These are phyloP conservation scores for Didymella exigua DNA, from an alignment of 2,329 filamentous ascomycete genomes.

Conservation along the genomic window DNA sequence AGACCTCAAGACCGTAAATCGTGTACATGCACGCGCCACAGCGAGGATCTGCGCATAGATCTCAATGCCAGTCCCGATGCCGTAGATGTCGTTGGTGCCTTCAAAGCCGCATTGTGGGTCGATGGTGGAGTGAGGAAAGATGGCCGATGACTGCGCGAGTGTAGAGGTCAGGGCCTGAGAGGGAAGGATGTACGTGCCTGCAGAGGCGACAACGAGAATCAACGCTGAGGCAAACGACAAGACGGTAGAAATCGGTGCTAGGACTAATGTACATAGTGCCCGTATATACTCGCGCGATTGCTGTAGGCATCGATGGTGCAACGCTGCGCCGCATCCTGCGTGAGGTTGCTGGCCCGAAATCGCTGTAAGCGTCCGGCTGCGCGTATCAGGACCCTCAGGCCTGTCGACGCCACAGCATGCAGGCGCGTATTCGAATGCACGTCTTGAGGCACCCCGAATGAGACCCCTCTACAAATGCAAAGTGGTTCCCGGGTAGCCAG, in stretches of 20 bases:
- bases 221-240: not conserved
- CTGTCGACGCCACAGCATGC: not conserved
- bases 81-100: conserved; percentile 54
- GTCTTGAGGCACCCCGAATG: not conserved
- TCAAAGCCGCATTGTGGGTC: conserved; percentile 45
- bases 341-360: not conserved
- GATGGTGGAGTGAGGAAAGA: not conserved
- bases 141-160: not conserved
- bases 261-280: not conserved
- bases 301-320: conserved; percentile 1
- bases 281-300: not conserved
- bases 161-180: not conserved
- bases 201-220: not conserved
- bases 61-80: conserved; percentile 38
- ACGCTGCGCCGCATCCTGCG: conserved; percentile 11
- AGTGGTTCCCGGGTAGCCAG: not conserved
- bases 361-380: conserved; percentile 10
- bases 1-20: no score
- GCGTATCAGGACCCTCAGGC: conserved; percentile 1
- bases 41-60: conserved; percentile 37
- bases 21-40: no score
- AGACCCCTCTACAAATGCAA: not conserved
- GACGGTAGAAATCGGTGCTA: not conserved
- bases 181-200: not conserved
- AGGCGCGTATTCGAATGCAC: not conserved